phyloP scores from a whole-genome alignment of 1,139 yeast genomes.

The Yamadazyma songkhlaensis region DNA sequence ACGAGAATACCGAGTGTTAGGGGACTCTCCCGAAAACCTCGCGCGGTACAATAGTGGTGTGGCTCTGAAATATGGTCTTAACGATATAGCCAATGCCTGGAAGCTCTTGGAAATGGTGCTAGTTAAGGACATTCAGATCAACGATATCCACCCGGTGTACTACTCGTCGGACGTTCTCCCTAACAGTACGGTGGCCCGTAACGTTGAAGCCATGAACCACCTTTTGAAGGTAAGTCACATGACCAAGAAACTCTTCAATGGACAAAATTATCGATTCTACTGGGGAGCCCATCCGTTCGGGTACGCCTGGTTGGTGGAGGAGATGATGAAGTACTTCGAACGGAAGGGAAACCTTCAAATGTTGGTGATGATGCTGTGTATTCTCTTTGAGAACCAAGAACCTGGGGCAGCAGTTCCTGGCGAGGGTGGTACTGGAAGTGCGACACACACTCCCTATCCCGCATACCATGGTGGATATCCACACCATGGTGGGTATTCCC shows the following conservation, averaged over 20 bases:
- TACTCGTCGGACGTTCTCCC: conserved; percentile 10
- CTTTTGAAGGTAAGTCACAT: conserved; percentile 16
- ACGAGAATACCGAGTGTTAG: conserved; percentile 66
- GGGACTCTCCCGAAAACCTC: conserved; percentile 61
- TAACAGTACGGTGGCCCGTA: conserved; percentile 11
- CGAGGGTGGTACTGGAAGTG: too few relatives aligned
- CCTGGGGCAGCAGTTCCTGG: too few relatives aligned
- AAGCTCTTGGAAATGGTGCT: conserved; percentile 51
- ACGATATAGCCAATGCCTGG: conserved; percentile 78
- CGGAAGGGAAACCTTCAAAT: conserved; percentile 70
- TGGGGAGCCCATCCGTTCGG: conserved; percentile 91
- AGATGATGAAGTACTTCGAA: conserved; percentile 66
- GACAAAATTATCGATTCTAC: conserved; percentile 34
- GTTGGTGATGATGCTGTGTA: conserved; percentile 86
- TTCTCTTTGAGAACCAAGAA: conserved; percentile 42
- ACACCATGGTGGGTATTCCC: too few relatives aligned
- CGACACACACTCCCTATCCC: too few relatives aligned
- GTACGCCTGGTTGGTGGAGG: conserved; percentile 65
- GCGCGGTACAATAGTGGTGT: conserved; percentile 72
- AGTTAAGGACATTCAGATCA: conserved; percentile 26
- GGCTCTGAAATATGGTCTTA: conserved; percentile 61
- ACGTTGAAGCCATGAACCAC: conserved; percentile 18
- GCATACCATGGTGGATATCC: too few relatives aligned
- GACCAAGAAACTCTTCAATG: conserved; percentile 15
- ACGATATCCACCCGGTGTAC: conserved; percentile 15